Percentiles rank a stretch among this genome's conserved stretches.
These are phyloP conservation scores for Pulveroboletus sp. DNA, from an alignment of 768 basidiomycete species.

Conservation along the genomic window DNA sequence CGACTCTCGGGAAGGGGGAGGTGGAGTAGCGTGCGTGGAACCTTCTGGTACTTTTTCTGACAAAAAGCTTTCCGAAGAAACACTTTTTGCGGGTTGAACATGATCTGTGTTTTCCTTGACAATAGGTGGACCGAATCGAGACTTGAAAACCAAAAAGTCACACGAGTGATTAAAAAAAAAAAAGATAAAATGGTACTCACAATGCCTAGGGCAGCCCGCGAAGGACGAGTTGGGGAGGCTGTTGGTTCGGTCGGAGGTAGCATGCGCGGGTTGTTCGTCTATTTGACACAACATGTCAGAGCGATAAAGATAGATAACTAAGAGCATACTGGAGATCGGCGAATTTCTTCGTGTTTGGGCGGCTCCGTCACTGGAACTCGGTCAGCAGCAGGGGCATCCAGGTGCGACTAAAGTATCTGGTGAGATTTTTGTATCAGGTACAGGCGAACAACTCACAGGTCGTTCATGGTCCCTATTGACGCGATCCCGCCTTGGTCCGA, in stretches of 20 bases:
- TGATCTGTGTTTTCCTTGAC: slow-evolving; percentile 17
- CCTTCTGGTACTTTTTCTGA: slow-evolving; percentile 15
- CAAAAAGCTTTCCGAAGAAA: slow-evolving; percentile 17
- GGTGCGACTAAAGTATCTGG: slow-evolving; percentile 11
- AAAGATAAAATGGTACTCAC: slow-evolving; percentile 16
- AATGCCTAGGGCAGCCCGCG: slow-evolving; percentile 16
- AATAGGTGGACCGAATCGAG: slow-evolving; percentile 33
- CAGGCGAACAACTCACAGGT: slow-evolving; percentile 13
- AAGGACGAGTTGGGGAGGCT: slow-evolving; percentile 6
- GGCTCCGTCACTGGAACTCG: background rate
- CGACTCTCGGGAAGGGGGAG: slow-evolving; percentile 30
- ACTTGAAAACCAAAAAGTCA: slow-evolving; percentile 14
- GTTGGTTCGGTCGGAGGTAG: slow-evolving; percentile 12
- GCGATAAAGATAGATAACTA: background rate
- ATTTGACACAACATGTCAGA: slow-evolving; percentile 4
- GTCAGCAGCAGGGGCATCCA: slow-evolving; percentile 9
- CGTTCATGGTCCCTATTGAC: slow-evolving; percentile 21
- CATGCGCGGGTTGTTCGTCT: slow-evolving; percentile 8
- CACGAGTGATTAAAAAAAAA: background rate
- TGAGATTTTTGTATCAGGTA: slow-evolving; percentile 4
- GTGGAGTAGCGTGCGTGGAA: slow-evolving; percentile 23
- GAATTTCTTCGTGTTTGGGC: slow-evolving; percentile 10
- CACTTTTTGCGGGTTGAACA: background rate
- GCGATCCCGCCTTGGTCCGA: slow-evolving; percentile 16
- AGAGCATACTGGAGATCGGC: slow-evolving; percentile 19